Conservation (phyloP, 345 rosid species). For the Aethionema arabicum region DNA sequence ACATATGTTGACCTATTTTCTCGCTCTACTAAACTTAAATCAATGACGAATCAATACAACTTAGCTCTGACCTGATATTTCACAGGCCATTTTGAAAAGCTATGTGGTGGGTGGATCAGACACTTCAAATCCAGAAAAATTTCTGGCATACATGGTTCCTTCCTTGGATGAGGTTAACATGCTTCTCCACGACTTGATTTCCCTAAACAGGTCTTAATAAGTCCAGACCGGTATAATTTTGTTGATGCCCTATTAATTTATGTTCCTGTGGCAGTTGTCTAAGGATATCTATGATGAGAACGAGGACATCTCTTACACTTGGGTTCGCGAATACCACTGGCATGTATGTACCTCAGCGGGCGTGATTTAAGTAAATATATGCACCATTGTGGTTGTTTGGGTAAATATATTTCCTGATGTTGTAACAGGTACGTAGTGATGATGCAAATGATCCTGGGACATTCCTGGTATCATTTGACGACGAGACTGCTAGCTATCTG, state of each 20-base stretch:
- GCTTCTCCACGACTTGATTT: conserved; percentile 18
- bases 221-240: conserved; percentile 6
- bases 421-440: conserved; percentile 63
- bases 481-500: conserved; percentile 72
- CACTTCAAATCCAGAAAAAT: conserved; percentile 68
- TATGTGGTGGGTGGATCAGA: conserved; percentile 71
- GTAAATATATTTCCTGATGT: conserved; percentile 18
- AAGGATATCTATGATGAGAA: conserved; percentile 77
- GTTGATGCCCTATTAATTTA: conserved; percentile 9
- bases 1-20: conserved; percentile 10
- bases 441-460: conserved; percentile 71
- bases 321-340: conserved; percentile 96
- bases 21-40: neutral
- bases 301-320: conserved; percentile 77
- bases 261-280: conserved; percentile 54
- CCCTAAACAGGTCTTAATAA: conserved; percentile 14
- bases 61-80: conserved; percentile 19
- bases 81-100: conserved; percentile 93
- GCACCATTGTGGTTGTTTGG: conserved; percentile 12
- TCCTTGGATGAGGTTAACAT: conserved; percentile 69
- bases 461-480: conserved; percentile 80
- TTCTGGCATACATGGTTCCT: conserved; percentile 93
- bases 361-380: conserved; percentile 12
- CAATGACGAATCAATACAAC: neutral
- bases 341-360: conserved; percentile 58